Conservation (phyloP, 1,284 basidiomycete genomes). For the Pascua guehoae region DNA sequence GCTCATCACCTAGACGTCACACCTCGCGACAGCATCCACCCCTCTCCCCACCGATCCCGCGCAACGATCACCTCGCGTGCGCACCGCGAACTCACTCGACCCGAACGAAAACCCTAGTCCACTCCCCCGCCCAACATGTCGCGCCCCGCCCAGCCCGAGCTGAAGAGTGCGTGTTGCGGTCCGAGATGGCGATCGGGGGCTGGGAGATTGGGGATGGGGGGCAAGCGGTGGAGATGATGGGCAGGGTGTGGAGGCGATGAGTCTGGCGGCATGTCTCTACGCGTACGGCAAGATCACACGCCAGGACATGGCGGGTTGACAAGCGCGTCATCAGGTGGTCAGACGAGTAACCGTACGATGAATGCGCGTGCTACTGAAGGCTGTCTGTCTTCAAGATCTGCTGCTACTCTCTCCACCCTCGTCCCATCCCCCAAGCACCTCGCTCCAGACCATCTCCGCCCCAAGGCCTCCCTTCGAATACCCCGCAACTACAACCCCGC, state of each 20-base stretch:
- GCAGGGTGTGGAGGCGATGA: not conserved
- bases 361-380: too few species aligned
- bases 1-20: not conserved
- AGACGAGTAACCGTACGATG: too few species aligned
- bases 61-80: not conserved
- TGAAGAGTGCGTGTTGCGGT: slow-evolving; percentile 66
- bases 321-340: too few species aligned
- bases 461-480: not conserved
- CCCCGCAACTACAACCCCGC: not conserved
- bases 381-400: not conserved
- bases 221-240: not conserved
- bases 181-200: not conserved
- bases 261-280: not conserved
- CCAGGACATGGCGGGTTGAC: too few species aligned
- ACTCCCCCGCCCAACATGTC: slow-evolving; percentile 65
- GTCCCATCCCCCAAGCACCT: not conserved
- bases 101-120: not conserved
- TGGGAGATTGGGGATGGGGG: not conserved
- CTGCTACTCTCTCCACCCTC: not conserved
- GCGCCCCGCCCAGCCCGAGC: slow-evolving; percentile 84
- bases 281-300: too few species aligned
- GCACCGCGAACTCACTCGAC: too few species aligned
- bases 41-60: not conserved
- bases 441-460: not conserved
- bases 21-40: not conserved